phyloP scores from a whole-genome alignment of 2,329 filamentous ascomycete species.

The Apiospora marii region DNA sequence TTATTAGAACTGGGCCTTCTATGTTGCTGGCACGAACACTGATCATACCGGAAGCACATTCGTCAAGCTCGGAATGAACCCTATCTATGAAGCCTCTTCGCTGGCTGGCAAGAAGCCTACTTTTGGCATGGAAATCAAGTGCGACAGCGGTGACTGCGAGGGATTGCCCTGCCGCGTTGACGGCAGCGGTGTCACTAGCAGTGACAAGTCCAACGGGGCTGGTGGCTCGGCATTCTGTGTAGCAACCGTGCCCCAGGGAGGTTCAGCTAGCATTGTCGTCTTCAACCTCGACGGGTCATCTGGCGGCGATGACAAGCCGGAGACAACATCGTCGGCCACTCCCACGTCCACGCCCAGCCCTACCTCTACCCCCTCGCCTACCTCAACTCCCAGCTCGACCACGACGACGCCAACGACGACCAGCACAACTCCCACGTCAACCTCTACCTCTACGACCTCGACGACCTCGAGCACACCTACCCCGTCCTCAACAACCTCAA shows the following conservation, averaged over 20 bases:
- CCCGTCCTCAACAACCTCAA: constrained; percentile 26
- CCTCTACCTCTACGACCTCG: constrained; percentile 39
- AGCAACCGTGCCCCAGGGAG: constrained; percentile 74
- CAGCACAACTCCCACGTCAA: constrained; percentile 30
- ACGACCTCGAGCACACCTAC: constrained; percentile 29
- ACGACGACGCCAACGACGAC: constrained; percentile 19
- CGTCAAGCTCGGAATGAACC: constrained; percentile 81
- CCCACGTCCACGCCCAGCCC: constrained; percentile 34
- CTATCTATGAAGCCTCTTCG: constrained; percentile 68
- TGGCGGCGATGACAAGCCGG: constrained; percentile 32
- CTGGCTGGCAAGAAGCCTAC: constrained; percentile 65
- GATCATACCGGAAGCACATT: constrained; percentile 71
- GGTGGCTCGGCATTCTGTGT: constrained; percentile 78
- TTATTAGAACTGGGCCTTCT: constrained; percentile 74
- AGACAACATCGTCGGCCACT: constrained; percentile 35
- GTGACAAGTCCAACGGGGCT: constrained; percentile 64
- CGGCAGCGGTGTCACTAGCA: constrained; percentile 67
- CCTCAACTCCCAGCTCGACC: constrained; percentile 35
- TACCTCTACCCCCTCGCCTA: constrained; percentile 13
- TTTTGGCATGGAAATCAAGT: constrained; percentile 76
- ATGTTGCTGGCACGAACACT: constrained; percentile 79
- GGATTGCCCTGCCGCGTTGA: constrained; percentile 79
- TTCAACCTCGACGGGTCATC: constrained; percentile 54
- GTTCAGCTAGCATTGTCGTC: constrained; percentile 72
- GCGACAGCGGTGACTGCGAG: constrained; percentile 70